Base-by-base conservation (phyloP, 768 basidiomycete genomes). In the Sporobolomyces pararoseus region DNA sequence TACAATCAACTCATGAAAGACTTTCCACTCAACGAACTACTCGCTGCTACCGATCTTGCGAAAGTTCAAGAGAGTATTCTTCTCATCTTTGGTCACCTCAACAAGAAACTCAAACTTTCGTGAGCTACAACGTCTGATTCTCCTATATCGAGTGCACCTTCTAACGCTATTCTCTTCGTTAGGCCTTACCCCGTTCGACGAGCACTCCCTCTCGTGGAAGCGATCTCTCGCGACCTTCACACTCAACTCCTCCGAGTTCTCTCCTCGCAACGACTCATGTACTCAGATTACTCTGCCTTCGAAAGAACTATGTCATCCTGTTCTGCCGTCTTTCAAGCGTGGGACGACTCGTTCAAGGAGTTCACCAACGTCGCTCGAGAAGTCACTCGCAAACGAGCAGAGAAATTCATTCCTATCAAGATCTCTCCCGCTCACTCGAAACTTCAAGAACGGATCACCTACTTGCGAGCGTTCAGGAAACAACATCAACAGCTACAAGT, bases 1-100 rank as follows among this genome's bases (percentile, higher is more conserved):
- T 95, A 97, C 83, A 98, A 99, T 77, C 88, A 90, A 71, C 84
- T 98, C 65, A 98, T 99, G 96, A 96, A 95, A 81, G 96, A 99
- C 78, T 98, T 98, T 76, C 96, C 96, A 0, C 83, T 99, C 34
- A 96, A 99, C 78, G 95, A 97, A 77, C 86, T 98, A 25, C 84
- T 99, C 32, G 91, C 94, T 13, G 92, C 96, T 1, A 96, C 96
- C 3, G 96, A 98, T 79, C 85, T 98, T 2, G 89, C 90, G 78
- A 96, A 94, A 82, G 88, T 98, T 44, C 89, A 95, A 78, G 92
- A 96, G 79, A 87, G 90, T 6, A 82, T 97, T 17, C 80, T 85
- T 0, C 84, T 89, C 67, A 95, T 98, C 78, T 97, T 98, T 77
- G 85, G 85, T 0, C 96, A 99, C 78, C 85, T 98, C 78, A 96